phyloP scores from a whole-genome alignment of 108 stramenopile species.

The Skeletonema costatum region DNA sequence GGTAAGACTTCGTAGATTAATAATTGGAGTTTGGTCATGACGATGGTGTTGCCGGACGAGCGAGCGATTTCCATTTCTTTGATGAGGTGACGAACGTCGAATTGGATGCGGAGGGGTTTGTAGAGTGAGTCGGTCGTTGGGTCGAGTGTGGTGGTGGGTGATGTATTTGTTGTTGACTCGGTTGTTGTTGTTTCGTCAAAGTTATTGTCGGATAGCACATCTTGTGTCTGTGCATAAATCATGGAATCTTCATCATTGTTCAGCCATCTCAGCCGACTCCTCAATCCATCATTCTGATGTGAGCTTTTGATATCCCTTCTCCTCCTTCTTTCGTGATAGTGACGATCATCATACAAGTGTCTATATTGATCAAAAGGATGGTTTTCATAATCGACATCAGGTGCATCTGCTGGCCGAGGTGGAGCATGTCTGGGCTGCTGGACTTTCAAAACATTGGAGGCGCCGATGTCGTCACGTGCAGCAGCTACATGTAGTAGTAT shows the following conservation, averaged over 20 bases:
- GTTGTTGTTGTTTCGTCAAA: neutral
- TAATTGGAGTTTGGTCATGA: constrained; percentile 35
- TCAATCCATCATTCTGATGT: neutral
- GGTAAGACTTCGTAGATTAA: constrained; percentile 47
- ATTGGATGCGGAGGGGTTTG: constrained; percentile 45
- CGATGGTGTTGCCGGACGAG: neutral
- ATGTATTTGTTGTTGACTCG: neutral
- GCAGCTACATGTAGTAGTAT: neutral
- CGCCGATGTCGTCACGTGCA: neutral
- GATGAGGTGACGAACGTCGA: constrained; percentile 26
- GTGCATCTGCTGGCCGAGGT: constrained; percentile 25
- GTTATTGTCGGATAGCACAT: neutral
- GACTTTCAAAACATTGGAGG: neutral
- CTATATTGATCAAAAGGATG: constrained; percentile 43
- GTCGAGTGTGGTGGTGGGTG: constrained; percentile 16
- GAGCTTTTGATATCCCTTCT: neutral
- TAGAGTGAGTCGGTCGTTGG: constrained; percentile 26
- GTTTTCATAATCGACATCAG: constrained; percentile 38
- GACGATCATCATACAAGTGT: constrained; percentile 3
- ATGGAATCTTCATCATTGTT: neutral
- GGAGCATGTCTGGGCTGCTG: constrained; percentile 14
- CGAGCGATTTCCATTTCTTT: constrained; percentile 26
- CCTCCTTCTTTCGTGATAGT: neutral
- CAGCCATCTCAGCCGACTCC: neutral
- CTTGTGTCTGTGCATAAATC: neutral